These are phyloP conservation scores for Pezicula carpinea DNA, from an alignment of 2,329 filamentous ascomycete genomes.

Conservation along the genomic window DNA sequence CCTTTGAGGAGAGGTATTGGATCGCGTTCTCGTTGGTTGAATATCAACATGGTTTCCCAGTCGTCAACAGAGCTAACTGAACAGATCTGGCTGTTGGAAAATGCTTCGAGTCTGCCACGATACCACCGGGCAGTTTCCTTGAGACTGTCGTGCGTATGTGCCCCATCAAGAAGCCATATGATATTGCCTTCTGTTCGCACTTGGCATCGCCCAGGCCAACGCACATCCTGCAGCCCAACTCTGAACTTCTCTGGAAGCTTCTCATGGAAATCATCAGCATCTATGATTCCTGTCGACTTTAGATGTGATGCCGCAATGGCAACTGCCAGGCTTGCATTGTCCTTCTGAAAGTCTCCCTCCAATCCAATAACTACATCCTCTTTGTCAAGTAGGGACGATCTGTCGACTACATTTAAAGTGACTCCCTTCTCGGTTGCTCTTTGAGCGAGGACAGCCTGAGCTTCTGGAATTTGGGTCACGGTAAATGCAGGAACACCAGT, in stretches of 20 bases:
- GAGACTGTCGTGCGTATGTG: slow-evolving; percentile 87
- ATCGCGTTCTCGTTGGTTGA: slow-evolving; percentile 89
- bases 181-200: slow-evolving; percentile 51
- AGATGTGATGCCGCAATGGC: slow-evolving; percentile 49
- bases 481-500: slow-evolving; percentile 57
- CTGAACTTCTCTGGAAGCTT: slow-evolving; percentile 58
- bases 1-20: slow-evolving; percentile 59
- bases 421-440: slow-evolving; percentile 43
- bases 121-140: slow-evolving; percentile 81
- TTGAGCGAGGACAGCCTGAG: slow-evolving; percentile 53
- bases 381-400: slow-evolving; percentile 35
- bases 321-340: slow-evolving; percentile 55
- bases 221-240: slow-evolving; percentile 67
- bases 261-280: slow-evolving; percentile 2
- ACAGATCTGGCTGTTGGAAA: slow-evolving; percentile 14
- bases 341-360: slow-evolving; percentile 50
- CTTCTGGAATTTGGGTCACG: slow-evolving; percentile 48
- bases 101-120: slow-evolving; percentile 34
- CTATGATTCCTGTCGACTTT: slow-evolving; percentile 29
- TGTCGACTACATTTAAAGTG: slow-evolving; percentile 16
- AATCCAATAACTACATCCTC: slow-evolving; percentile 40
- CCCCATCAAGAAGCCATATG: slow-evolving; percentile 88
- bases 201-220: slow-evolving; percentile 76
- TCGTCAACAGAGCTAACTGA: neutral
- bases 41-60: slow-evolving; percentile 56